These are phyloP conservation scores for Nothophaeocryptopus gaeumannii DNA, from an alignment of 2,329 filamentous ascomycete species.

Conservation along the genomic window DNA sequence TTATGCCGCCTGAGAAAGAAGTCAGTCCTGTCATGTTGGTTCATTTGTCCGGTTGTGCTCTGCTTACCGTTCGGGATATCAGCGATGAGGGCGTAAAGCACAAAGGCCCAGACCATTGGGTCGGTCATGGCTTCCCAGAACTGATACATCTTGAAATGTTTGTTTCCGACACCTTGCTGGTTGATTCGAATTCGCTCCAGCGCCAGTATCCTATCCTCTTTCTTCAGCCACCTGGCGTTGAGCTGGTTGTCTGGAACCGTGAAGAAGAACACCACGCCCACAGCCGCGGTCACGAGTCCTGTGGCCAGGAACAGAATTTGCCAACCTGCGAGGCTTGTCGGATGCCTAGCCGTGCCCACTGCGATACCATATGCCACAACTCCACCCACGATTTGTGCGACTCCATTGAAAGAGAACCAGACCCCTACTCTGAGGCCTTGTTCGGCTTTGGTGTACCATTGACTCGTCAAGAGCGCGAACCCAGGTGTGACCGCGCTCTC, in stretches of 20 bases:
- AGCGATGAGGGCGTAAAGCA: constrained; percentile 55
- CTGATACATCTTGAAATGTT: constrained; percentile 51
- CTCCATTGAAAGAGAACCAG: constrained; percentile 68
- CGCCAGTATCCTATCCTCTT: constrained; percentile 64
- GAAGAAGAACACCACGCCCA: constrained; percentile 46
- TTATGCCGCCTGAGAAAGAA: constrained; percentile 45
- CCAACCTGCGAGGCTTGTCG: constrained; percentile 61
- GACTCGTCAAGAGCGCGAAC: constrained; percentile 64
- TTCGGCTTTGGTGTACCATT: constrained; percentile 71
- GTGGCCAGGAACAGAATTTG: constrained; percentile 56
- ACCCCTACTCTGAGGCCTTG: constrained; percentile 62
- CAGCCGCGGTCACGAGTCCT: constrained; percentile 41
- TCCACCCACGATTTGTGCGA: constrained; percentile 62
- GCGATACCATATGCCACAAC: constrained; percentile 63
- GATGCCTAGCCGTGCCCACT: constrained; percentile 53
- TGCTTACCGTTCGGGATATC: constrained; percentile 56
- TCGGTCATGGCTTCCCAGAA: constrained; percentile 58
- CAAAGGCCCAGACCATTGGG: constrained; percentile 60
- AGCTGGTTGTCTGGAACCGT: constrained; percentile 59
- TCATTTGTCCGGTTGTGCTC: too few species aligned
- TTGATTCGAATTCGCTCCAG: constrained; percentile 71
- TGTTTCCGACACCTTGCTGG: constrained; percentile 69
- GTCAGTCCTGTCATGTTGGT: constrained; percentile 1
- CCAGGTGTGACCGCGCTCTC: constrained; percentile 68
- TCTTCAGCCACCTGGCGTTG: constrained; percentile 61